phyloP scores from a whole-genome alignment of 73 alveolate genomes.

The Uronychia setigera region DNA sequence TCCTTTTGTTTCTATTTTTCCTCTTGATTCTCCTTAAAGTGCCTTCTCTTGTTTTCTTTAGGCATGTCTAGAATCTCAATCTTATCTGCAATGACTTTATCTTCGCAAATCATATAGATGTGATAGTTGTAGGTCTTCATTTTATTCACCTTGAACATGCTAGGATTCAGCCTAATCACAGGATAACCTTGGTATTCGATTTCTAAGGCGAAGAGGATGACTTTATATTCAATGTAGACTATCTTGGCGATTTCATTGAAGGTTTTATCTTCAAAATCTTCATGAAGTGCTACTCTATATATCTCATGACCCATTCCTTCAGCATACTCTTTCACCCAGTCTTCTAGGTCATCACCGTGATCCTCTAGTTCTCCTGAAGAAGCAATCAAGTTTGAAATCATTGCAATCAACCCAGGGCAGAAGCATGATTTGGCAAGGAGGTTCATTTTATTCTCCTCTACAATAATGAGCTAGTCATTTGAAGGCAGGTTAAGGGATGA shows the following conservation, averaged over 20 bases:
- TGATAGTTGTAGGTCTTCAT: slow-evolving; percentile 78
- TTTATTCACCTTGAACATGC: slow-evolving; percentile 79
- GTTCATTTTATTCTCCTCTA: slow-evolving; percentile 89
- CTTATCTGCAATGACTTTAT: slow-evolving; percentile 90
- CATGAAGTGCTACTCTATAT: slow-evolving; percentile 80
- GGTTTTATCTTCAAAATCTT: slow-evolving; percentile 77
- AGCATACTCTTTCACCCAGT: slow-evolving; percentile 93
- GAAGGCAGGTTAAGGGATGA: slow-evolving; percentile 71
- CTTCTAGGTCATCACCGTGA: slow-evolving; percentile 74
- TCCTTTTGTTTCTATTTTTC: slow-evolving; percentile 35
- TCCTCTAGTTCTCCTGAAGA: slow-evolving; percentile 85
- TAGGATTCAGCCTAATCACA: slow-evolving; percentile 92
- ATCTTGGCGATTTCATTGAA: slow-evolving; percentile 90
- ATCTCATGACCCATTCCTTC: slow-evolving; percentile 97
- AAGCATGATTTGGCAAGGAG: slow-evolving; percentile 94
- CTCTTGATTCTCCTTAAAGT: slow-evolving; percentile 15
- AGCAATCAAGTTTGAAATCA: slow-evolving; percentile 82
- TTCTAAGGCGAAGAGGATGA: slow-evolving; percentile 94
- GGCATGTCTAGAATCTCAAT: slow-evolving; percentile 82
- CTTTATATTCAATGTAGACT: slow-evolving; percentile 85
- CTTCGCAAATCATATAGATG: slow-evolving; percentile 93
- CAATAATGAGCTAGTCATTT: slow-evolving; percentile 75
- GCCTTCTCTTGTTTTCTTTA: slow-evolving; percentile 17
- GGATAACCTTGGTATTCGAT: slow-evolving; percentile 85
- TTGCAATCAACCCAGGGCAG: slow-evolving; percentile 95